Base-by-base conservation (phyloP, 139 green algal species). In the Haematococcus lacustris region DNA sequence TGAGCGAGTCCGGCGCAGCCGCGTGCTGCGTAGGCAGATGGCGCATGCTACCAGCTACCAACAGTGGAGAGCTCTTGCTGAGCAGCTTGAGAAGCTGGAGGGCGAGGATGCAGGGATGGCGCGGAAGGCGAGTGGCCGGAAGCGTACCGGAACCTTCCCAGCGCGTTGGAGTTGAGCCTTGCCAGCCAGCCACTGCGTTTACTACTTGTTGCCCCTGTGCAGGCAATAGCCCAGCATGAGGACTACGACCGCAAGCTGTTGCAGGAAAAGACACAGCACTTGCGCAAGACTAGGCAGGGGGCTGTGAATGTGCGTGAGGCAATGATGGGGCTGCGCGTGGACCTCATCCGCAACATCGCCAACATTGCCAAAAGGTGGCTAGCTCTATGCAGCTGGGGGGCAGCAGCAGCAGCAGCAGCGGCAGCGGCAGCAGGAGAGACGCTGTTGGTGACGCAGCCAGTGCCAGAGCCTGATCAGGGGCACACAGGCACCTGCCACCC, bases 261-360 rank as follows among this genome's bases (percentile, higher is more conserved):
- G 71, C 59, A 87, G 73, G 80, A 88, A 83, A 88, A 87, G 80
- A 66, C 85, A 37, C 65, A 67, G 37, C 88, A 95, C 73, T 70
- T 95, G 65, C 63, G 53, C 38, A 40, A 72, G 76, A 83, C 94
- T 33, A 69, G 85, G 0, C 50, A 72, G 6, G 47, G 23, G 25
- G 68, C 74, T 25, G 89, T 84, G 38, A 78, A 89, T 50, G 79
- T 94, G 7, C 66, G 78, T 2, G 88, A 98, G 53, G 92, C 96
- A 60, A 92, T 95, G 82, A 94, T 96, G 78, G 86, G 81, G 1
- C 78, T 98, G 62, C 82, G 94, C 17, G 80, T 91, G n/a, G 94
- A 98, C 85, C 83, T 98, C 32, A 78, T 97, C 33, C 82, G 94
- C 53, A 97, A 98, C 81, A 83, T 98, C 25, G 94, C 92, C n/a